Evolutionary conservation across 305 asterid species (phyloP).

Genomic region (Solanum hybrid): DNA sequence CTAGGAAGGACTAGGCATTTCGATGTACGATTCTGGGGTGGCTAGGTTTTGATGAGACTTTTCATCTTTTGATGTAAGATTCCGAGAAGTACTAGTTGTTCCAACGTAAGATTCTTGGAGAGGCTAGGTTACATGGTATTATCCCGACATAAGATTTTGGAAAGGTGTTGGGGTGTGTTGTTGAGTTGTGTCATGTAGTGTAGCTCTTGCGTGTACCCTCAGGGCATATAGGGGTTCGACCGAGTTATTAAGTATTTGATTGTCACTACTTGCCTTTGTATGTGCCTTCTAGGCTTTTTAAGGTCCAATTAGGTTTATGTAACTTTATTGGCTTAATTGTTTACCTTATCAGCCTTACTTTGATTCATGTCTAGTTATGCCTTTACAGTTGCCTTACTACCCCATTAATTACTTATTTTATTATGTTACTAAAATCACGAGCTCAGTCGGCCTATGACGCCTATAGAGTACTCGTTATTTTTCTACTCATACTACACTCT

Average conservation of each 20-base stretch:
- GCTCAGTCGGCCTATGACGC: not conserved
- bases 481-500: not conserved
- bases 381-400: not conserved
- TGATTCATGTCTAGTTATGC: not conserved
- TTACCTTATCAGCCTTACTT: not conserved
- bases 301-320: not conserved
- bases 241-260: not conserved
- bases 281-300: not conserved
- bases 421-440: no score
- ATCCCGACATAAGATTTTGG: not conserved
- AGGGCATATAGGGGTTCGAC: not conserved
- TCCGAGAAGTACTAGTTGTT: not conserved
- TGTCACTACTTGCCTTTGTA: not conserved
- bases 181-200: not conserved
- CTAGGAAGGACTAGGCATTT: not conserved
- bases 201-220: not conserved
- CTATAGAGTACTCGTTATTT: not conserved
- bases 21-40: not conserved
- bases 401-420: not conserved
- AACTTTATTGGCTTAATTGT: not conserved
- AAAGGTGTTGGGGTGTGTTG: not conserved
- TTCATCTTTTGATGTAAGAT: not conserved
- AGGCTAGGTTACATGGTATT: no score
- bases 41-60: not conserved
- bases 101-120: not conserved